A percentile compares a stretch with the other conserved stretches of the same genome.
These are phyloP conservation scores for Cladorrhinum samala DNA, from an alignment of 495 filamentous ascomycete genomes.

Conservation along the genomic window DNA sequence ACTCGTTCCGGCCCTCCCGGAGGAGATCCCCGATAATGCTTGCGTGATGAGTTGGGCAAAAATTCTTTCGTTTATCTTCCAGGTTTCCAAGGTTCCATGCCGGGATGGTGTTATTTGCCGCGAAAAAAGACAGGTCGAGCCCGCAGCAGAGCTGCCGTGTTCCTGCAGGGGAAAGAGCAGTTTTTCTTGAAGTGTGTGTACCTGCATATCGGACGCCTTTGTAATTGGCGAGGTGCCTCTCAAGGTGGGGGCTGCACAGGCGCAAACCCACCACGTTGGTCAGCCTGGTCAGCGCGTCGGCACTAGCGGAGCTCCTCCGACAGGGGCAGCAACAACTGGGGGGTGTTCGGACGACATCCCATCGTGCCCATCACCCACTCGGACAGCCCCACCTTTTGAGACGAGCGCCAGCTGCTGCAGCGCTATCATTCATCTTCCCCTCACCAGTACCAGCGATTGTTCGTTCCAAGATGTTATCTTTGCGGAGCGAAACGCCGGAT, in stretches of 20 bases:
- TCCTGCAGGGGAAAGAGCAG: conserved; percentile 8
- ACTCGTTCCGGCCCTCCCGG: background rate
- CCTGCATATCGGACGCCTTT: conserved; percentile 9
- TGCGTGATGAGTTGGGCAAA: background rate
- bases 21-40: background rate
- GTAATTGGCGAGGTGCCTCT: conserved; percentile 8
- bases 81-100: too few relatives aligned
- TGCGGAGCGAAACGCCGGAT: too few relatives aligned
- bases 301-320: background rate
- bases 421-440: background rate
- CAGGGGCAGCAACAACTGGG: background rate
- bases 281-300: conserved; percentile 2
- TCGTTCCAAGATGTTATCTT: too few relatives aligned
- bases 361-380: background rate
- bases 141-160: conserved; percentile 8
- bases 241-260: background rate
- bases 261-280: conserved; percentile 7
- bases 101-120: too few relatives aligned
- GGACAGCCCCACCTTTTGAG: background rate
- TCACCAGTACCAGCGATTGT: background rate
- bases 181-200: conserved; percentile 6
- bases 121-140: background rate
- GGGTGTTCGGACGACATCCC: conserved; percentile 6
- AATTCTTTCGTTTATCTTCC: too few relatives aligned
- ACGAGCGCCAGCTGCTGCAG: background rate